Conservation (phyloP, 257 asterid genomes). For the Solanum etuberosum region DNA sequence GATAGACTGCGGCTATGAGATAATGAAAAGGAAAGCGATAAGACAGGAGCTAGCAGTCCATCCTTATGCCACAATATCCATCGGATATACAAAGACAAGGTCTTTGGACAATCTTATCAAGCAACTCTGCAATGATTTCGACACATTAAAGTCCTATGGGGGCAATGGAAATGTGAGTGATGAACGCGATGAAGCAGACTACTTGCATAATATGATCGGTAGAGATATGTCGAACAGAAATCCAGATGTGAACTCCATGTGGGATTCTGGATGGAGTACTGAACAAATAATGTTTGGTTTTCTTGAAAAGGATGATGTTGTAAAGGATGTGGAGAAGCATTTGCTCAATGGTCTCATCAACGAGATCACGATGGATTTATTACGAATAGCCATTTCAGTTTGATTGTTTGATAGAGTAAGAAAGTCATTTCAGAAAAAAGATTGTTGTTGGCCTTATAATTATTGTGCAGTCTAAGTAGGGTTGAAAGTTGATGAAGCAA, state of each 20-base stretch:
- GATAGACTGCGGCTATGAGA: constrained; percentile 60
- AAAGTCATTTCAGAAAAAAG: not conserved
- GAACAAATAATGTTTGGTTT: constrained; percentile 15
- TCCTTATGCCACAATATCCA: constrained; percentile 20
- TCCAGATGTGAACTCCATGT: constrained; percentile 54
- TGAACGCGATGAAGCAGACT: constrained; percentile 35
- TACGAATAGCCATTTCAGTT: constrained; percentile 18
- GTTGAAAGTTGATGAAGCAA: not conserved
- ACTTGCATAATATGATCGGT: constrained; percentile 42
- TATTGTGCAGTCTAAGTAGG: not conserved
- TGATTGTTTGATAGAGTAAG: constrained; percentile 13
- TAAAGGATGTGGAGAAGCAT: constrained; percentile 52
- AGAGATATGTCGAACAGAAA: constrained; percentile 34
- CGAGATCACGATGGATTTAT: constrained; percentile 49
- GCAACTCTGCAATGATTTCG: constrained; percentile 55
- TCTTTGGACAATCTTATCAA: constrained; percentile 61
- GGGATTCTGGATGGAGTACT: constrained; percentile 71
- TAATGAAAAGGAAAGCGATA: constrained; percentile 64
- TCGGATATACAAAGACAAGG: constrained; percentile 12
- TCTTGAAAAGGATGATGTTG: constrained; percentile 40
- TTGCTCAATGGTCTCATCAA: constrained; percentile 61
- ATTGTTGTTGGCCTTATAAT: not conserved
- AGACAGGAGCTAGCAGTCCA: constrained; percentile 30
- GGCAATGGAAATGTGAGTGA: constrained; percentile 17
- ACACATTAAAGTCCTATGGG: constrained; percentile 27